A percentile compares a stretch with the other conserved stretches of the same genome.
Conservation (phyloP, 768 basidiomycete species). For the Flagelloscypha sp. region DNA sequence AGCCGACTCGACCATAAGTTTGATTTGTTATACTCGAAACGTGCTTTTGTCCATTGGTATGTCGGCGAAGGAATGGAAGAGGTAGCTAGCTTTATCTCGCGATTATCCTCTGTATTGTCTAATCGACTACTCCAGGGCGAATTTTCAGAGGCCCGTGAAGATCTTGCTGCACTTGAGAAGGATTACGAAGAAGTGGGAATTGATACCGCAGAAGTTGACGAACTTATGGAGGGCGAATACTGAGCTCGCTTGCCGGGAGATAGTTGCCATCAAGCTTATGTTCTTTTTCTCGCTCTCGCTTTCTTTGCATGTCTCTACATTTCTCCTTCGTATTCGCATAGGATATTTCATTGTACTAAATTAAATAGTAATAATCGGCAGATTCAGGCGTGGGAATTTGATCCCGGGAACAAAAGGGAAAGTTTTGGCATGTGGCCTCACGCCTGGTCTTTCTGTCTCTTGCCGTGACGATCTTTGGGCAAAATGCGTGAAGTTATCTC, state of each 20-base stretch:
- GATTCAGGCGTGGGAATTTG: too few relatives aligned
- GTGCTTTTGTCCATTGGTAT: conserved; percentile 90
- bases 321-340: too few relatives aligned
- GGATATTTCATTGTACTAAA: too few relatives aligned
- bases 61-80: conserved; percentile 99
- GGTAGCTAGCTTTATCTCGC: conserved; percentile 22
- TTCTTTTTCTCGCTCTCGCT: too few relatives aligned
- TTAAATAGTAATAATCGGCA: too few relatives aligned
- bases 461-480: too few relatives aligned
- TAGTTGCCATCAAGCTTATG: too few relatives aligned
- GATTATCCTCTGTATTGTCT: conserved; percentile 1
- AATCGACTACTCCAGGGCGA: conserved; percentile 52
- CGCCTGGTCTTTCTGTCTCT: too few relatives aligned
- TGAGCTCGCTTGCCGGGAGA: too few relatives aligned
- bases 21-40: conserved; percentile 95
- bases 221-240: conserved; percentile 43
- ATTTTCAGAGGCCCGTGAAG: conserved; percentile 97
- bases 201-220: conserved; percentile 68
- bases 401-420: too few relatives aligned
- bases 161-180: conserved; percentile 94
- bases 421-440: too few relatives aligned
- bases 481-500: conserved; percentile 92
- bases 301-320: too few relatives aligned
- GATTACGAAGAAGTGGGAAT: conserved; percentile 88
- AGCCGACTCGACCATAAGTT: conserved; percentile 95